Conservation (phyloP, 495 filamentous ascomycete species). For the Tuber melanosporum region DNA sequence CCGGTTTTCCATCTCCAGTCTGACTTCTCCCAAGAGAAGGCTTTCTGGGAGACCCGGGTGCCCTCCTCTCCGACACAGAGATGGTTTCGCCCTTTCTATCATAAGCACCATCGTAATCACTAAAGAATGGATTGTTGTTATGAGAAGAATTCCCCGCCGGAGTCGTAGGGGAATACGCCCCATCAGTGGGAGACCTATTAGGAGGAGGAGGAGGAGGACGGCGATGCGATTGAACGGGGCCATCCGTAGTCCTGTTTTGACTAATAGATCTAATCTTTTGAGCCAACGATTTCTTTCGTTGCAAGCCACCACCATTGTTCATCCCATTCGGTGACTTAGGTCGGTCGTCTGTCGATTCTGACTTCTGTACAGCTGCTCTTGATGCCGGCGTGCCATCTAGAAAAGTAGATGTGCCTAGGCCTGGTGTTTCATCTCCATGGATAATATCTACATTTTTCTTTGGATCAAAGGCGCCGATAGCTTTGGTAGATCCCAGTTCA, state of each 20-base stretch:
- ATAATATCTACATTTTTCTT: conserved; percentile 59
- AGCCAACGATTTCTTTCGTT: conserved; percentile 87
- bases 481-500: neutral
- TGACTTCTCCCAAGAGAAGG: conserved; percentile 8
- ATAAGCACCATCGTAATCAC: conserved; percentile 68
- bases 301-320: conserved; percentile 59
- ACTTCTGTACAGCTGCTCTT: conserved; percentile 63
- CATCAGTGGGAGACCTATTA: conserved; percentile 44
- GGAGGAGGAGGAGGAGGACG: conserved; percentile 39
- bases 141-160: conserved; percentile 30
- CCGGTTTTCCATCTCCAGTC: conserved; percentile 25
- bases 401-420: conserved; percentile 91
- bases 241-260: conserved; percentile 51
- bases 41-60: conserved; percentile 37
- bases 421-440: conserved; percentile 74
- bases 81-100: conserved; percentile 62
- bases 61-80: conserved; percentile 48
- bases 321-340: conserved; percentile 34
- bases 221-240: conserved; percentile 40
- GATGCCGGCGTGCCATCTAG: conserved; percentile 89
- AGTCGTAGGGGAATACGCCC: conserved; percentile 44
- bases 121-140: conserved; percentile 75
- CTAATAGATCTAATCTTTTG: conserved; percentile 72
- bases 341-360: conserved; percentile 31
- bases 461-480: conserved; percentile 51